Evolutionary conservation across 192 early-diverging fungal genomes (phyloP), one percentile per base, ranked within the genome.

Genomic region (Rhizophagus clarus): DNA sequence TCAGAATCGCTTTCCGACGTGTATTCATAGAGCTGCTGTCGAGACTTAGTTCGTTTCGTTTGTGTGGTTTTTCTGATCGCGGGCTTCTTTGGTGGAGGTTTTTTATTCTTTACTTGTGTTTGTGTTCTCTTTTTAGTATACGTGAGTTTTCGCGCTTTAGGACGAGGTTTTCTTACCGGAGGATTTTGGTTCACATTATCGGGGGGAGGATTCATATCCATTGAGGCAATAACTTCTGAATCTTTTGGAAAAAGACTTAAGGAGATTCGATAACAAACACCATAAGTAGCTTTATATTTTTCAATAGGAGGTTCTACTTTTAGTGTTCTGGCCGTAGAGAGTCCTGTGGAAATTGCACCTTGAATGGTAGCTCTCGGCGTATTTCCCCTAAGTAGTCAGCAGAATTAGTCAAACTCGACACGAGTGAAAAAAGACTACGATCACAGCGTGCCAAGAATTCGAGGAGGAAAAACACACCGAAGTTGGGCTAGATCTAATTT

Each of bases 291-390:
- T 40, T 75, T 81, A 63, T 82, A 81, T 66, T 85, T 86, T 24
- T 84, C 81, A 29, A 88, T 87, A 8, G 87, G 87, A 37, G 85
- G 82, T n/a, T 81, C 62, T 20, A 62, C 22, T 24, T 81, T 75
- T 17, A 84, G 47, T 62, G 81, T 71, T 47, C 80, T 74, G 1
- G 87, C 85, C 3, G 76, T 76, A 60, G 83, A 82, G 22, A 84
- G 76, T 4, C 84, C 79, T 8, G 85, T 88, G 31, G 85, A 87
- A 61, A 88, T 88, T 15, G 82, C 85, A 28, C 87, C 87, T 79
- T 88, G 87, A 26, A 88, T 81, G 28, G 87, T 87, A 66, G 85
- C 80, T 79, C 81, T 82, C 32, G 87, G 87, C 20, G 87, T 88
- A 37, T 85, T 81, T 45, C 87, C 87, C 79, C 87, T 88, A 42